Base-by-base conservation (phyloP, 768 basidiomycete species). In the Mycena maculata region DNA sequence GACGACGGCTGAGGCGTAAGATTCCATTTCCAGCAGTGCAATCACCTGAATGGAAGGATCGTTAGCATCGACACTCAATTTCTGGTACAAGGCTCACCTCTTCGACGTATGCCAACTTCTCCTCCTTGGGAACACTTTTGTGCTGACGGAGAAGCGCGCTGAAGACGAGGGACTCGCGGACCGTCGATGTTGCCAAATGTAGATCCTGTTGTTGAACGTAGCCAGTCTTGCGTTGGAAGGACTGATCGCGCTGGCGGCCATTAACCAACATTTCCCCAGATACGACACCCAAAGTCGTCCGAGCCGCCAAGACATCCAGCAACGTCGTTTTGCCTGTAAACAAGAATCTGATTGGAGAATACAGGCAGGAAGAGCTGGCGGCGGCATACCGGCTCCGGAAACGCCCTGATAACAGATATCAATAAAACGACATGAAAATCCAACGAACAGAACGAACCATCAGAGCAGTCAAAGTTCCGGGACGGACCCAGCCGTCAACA, bases 111-210 rank as follows among this genome's bases (percentile, higher is more conserved):
- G 75, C 80, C 59, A 83, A 74, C 76, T 85, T 85, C 71, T 84
- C 83, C 53, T 71, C 75, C 48, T 80, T 72, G 11, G 80, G 75
- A 28, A 83, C 75, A 22, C 74, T 65, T 54, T 77, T 77, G n/a
- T 81, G 80, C 70, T 86, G 84, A 52, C 84, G 80, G 16, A 86
- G 79, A 60, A 82, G 78, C 16, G 84, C 84, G 23, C 82, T 83
- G 76, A 82, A 83, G 47, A 79, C 76, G 59, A 86, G 74, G 2
- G 84, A 81, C 62, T 86, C 84, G 53, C 84, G 79, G 52, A 86
- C 83, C n/a, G 86, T 87, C 4, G 83, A 77, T 2, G 85, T 86
- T 63, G 78, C 81, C 60, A 85, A 80, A 74, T 86, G 86, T 13
- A 81, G 73, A 68, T 83, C 83, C 63, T 76, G 77, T 66, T 87